Percentiles rank a stretch among this genome's conserved stretches.
Evolutionary conservation across 1,139 yeast genomes (phyloP).

Genomic region (Pichia sp.): DNA sequence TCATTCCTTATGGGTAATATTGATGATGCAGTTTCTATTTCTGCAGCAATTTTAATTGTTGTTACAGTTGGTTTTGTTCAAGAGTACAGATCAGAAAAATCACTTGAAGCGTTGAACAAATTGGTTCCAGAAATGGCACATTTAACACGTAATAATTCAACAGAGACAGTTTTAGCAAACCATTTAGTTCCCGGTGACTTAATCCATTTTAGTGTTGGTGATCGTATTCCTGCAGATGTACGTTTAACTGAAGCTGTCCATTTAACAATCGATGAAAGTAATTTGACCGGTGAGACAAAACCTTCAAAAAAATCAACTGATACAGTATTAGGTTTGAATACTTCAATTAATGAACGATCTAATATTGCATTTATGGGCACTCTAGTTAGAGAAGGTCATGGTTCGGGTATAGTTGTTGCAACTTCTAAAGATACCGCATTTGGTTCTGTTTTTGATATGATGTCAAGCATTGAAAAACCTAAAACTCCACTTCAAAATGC

Average conservation of each 20-base stretch:
- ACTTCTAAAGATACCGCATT: slow-evolving; percentile 85
- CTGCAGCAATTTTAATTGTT: slow-evolving; percentile 81
- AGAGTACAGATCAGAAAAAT: slow-evolving; percentile 90
- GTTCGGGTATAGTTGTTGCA: slow-evolving; percentile 86
- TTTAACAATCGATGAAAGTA: slow-evolving; percentile 81
- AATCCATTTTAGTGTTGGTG: slow-evolving; percentile 85
- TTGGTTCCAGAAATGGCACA: slow-evolving; percentile 93
- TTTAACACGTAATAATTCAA: slow-evolving; percentile 70
- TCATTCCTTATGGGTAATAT: slow-evolving; percentile 87
- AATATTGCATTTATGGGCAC: slow-evolving; percentile 95
- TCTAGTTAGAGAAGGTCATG: slow-evolving; percentile 89
- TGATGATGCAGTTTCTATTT: slow-evolving; percentile 87
- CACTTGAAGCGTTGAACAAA: slow-evolving; percentile 82
- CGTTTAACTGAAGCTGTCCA: slow-evolving; percentile 73
- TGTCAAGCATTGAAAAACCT: slow-evolving; percentile 89
- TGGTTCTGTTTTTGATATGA: slow-evolving; percentile 84
- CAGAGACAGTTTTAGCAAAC: slow-evolving; percentile 75
- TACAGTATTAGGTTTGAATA: slow-evolving; percentile 21
- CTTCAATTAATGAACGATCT: slow-evolving; percentile 46
- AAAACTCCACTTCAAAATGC: slow-evolving; percentile 91
- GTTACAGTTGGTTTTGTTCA: slow-evolving; percentile 95
- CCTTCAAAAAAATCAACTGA: slow-evolving; percentile 62
- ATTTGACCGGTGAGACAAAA: slow-evolving; percentile 87
- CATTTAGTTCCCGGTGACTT: slow-evolving; percentile 91
- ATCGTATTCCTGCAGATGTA: slow-evolving; percentile 90